phyloP scores from a whole-genome alignment of 1,139 yeast genomes.

The Tardiomyces blankii region DNA sequence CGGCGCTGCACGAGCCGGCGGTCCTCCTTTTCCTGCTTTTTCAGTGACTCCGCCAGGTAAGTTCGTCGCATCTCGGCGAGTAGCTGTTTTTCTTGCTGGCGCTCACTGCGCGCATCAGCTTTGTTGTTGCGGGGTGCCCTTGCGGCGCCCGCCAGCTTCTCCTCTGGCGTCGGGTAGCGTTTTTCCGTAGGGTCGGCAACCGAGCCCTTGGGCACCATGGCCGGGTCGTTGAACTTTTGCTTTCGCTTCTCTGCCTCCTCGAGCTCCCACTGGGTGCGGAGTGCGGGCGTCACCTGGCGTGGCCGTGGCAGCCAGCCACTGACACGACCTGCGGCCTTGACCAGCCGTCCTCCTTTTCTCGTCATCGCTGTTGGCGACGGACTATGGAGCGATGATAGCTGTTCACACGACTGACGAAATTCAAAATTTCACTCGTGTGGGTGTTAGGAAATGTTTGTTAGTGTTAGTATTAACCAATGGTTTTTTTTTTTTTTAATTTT shows the following conservation, averaged over 20 bases:
- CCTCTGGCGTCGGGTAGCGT: constrained; percentile 43
- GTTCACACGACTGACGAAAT: no score
- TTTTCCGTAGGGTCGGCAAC: constrained; percentile 44
- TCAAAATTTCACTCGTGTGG: no score
- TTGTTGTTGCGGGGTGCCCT: constrained; percentile 26
- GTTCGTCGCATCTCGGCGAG: constrained; percentile 63
- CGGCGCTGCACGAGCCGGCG: constrained; percentile 16
- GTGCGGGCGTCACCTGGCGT: constrained; percentile 52
- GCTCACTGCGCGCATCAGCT: constrained; percentile 27
- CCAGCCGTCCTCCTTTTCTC: not conserved
- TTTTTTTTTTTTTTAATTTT: no score
- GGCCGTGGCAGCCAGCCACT: constrained; percentile 77
- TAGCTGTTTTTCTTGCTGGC: constrained; percentile 43
- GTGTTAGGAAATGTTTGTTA: no score
- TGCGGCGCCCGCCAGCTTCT: constrained; percentile 44
- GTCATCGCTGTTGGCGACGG: not conserved
- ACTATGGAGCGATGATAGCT: no score
- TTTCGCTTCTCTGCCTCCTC: constrained; percentile 36
- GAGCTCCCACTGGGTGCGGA: constrained; percentile 26
- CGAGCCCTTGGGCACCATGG: constrained; percentile 61
- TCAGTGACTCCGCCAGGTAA: constrained; percentile 57
- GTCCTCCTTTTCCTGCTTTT: constrained; percentile 34
- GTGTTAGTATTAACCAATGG: no score
- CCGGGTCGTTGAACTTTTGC: constrained; percentile 65
- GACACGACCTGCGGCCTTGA: not conserved